Evolutionary conservation across 1,284 basidiomycete genomes (phyloP).

Genomic region (Volvariella volvacea): DNA sequence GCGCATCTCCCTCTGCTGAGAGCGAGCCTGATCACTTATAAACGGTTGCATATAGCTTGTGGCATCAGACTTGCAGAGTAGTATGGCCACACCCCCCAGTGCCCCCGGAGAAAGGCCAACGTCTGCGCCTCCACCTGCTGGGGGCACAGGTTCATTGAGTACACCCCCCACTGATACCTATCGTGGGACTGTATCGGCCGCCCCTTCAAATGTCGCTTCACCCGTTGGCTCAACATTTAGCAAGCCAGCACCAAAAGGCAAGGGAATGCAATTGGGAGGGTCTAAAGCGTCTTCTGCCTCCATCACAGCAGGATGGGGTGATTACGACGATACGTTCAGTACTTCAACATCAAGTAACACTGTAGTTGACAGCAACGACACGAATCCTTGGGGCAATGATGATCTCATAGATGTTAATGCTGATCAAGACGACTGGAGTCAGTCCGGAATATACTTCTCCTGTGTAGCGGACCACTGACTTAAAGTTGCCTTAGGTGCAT

Average conservation of each 20-base stretch:
- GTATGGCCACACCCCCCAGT: slow-evolving; percentile 37
- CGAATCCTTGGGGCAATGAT: slow-evolving; percentile 63
- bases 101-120: slow-evolving; percentile 28
- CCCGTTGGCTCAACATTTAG: slow-evolving; percentile 4
- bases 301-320: slow-evolving; percentile 44
- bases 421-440: slow-evolving; percentile 90
- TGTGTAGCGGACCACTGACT: neutral
- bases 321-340: slow-evolving; percentile 32
- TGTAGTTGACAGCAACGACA: slow-evolving; percentile 34
- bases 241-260: slow-evolving; percentile 36
- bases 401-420: slow-evolving; percentile 90
- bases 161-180: slow-evolving; percentile 7
- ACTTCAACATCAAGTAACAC: slow-evolving; percentile 20
- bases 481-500: slow-evolving; percentile 52
- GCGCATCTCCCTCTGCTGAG: neutral
- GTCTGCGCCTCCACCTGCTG: slow-evolving; percentile 26
- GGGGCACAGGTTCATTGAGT: slow-evolving; percentile 11
- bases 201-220: slow-evolving; percentile 8
- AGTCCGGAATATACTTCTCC: slow-evolving; percentile 13
- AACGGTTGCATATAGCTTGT: slow-evolving; percentile 46
- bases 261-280: slow-evolving; percentile 43
- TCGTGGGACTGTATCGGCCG: slow-evolving; percentile 8
- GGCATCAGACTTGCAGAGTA: slow-evolving; percentile 65
- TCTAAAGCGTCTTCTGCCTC: slow-evolving; percentile 32
- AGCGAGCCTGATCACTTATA: neutral